Base-by-base conservation (phyloP, 495 filamentous ascomycete species). In the Penicillium malachiteum region DNA sequence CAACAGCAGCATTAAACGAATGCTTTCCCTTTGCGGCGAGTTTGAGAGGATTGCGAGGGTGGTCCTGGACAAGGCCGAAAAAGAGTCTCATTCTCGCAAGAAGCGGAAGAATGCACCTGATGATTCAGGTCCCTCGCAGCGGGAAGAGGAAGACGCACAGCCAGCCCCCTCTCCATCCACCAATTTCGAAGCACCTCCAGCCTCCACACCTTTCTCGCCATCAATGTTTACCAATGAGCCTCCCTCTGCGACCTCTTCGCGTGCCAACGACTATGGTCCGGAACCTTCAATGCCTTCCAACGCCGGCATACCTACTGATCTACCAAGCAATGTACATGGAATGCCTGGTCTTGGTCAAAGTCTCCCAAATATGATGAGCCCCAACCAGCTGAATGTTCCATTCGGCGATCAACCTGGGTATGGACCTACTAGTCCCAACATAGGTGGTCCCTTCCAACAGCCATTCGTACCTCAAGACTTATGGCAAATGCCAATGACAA, bases 381-480 rank as follows among this genome's bases (percentile, higher is more conserved):
- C 74, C n/a, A 71, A 67, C 39, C 69, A 70, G 48, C 60, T 78
- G 59, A 65, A 68, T 30, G 56, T 70, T 7, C 58, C 59, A 42
- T 77, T 84, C 65, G 67, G 76, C 7, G 80, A 84, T 37, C 70
- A 71, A 67, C 55, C 56, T 46, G 54, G 62, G 58, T 56, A 72
- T 67, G 38, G 74, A 54, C 13, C 65, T 67, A 37, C 63, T 71
- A 62, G 62, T 71, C 58, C 82, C 2, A 65, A 70, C n/a, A 70
- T 79, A 55, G 31, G 18, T 5, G 69, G 66, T 40, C 72, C 75
- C 18, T 92, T 91, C 66, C 91, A 96, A 66, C 91, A 96, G 58
- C 92, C 92, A 1, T 91, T 96, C 63, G 87, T 97, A 42, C 94
- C 94, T n/a, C 91, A 93, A 62, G 95, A 97, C 77, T 73, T 98